Evolutionary conservation across 148 eudicot genomes (phyloP).

Genomic region (Euryodendron excelsum): DNA sequence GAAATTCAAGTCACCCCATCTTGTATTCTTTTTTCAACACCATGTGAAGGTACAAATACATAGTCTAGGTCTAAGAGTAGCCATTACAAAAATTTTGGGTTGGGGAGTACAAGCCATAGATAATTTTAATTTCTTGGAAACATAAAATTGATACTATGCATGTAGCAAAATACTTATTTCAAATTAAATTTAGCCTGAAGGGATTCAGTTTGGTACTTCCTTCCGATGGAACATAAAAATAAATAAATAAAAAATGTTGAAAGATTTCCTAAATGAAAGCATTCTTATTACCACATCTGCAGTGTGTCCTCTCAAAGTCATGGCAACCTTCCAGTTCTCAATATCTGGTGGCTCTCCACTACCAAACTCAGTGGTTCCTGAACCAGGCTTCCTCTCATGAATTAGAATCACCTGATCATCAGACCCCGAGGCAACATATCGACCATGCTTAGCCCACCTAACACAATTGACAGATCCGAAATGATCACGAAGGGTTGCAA

Average conservation of each 20-base stretch:
- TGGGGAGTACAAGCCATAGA: neutral
- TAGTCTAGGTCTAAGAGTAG: neutral
- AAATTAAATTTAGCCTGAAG: neutral
- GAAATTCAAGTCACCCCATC: constrained; percentile 6
- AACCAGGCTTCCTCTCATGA: constrained; percentile 96
- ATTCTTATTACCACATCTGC: constrained; percentile 91
- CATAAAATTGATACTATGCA: neutral
- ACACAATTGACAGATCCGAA: constrained; percentile 98
- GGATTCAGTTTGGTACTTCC: neutral
- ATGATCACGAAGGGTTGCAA: constrained; percentile 95
- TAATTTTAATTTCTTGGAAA: neutral
- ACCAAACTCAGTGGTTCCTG: constrained; percentile 97
- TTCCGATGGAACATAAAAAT: too few relatives aligned
- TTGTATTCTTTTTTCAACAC: neutral
- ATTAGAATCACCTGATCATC: constrained; percentile 89
- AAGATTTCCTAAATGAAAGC: neutral
- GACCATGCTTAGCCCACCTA: constrained; percentile 95
- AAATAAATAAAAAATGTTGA: too few relatives aligned
- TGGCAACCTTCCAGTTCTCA: constrained; percentile 92
- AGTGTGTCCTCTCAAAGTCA: constrained; percentile 94
- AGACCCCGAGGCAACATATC: constrained; percentile 89
- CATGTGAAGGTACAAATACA: neutral
- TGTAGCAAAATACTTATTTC: neutral
- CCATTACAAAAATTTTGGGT: neutral
- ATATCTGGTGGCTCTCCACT: constrained; percentile 98